Evolutionary conservation across 805 yeast species (phyloP).

Genomic region (Kuraishia cidri): DNA sequence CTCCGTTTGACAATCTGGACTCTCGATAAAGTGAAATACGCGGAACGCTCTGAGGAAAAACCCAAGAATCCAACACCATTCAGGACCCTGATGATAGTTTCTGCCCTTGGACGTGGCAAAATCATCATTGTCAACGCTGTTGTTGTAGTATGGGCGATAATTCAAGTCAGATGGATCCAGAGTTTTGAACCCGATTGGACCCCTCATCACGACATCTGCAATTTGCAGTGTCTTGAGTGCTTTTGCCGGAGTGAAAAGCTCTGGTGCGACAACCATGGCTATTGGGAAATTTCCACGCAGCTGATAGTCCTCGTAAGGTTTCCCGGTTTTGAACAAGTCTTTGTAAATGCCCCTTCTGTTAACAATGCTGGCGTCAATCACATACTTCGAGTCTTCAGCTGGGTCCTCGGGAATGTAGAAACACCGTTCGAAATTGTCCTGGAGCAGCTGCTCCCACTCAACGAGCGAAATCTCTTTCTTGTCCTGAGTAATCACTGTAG

Average conservation of each 20-base stretch:
- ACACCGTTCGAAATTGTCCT: slow-evolving; percentile 67
- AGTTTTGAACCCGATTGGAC: slow-evolving; percentile 88
- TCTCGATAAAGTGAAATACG: slow-evolving; percentile 35
- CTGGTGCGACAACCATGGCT: slow-evolving; percentile 94
- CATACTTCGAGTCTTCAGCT: slow-evolving; percentile 49
- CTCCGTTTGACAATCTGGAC: slow-evolving; percentile 22
- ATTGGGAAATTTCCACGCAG: slow-evolving; percentile 86
- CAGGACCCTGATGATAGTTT: slow-evolving; percentile 98
- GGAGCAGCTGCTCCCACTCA: slow-evolving; percentile 68
- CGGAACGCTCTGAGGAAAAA: slow-evolving; percentile 76
- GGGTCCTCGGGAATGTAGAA: slow-evolving; percentile 69
- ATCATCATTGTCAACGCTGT: slow-evolving; percentile 72
- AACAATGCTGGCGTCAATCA: slow-evolving; percentile 54
- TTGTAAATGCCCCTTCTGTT: slow-evolving; percentile 93
- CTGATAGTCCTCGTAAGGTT: slow-evolving; percentile 90
- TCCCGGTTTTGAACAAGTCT: slow-evolving; percentile 74
- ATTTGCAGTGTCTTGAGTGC: slow-evolving; percentile 58
- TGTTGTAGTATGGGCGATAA: slow-evolving; percentile 83
- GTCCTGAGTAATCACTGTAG: slow-evolving; percentile 46
- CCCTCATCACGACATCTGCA: slow-evolving; percentile 72
- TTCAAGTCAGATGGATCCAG: slow-evolving; percentile 89
- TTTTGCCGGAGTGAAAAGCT: slow-evolving; percentile 54
- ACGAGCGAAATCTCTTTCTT: slow-evolving; percentile 48
- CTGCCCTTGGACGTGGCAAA: slow-evolving; percentile 93
- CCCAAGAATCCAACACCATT: slow-evolving; percentile 94